Base-by-base conservation (phyloP, 2,329 filamentous ascomycete genomes). In the Fusarium odoratissimum region DNA sequence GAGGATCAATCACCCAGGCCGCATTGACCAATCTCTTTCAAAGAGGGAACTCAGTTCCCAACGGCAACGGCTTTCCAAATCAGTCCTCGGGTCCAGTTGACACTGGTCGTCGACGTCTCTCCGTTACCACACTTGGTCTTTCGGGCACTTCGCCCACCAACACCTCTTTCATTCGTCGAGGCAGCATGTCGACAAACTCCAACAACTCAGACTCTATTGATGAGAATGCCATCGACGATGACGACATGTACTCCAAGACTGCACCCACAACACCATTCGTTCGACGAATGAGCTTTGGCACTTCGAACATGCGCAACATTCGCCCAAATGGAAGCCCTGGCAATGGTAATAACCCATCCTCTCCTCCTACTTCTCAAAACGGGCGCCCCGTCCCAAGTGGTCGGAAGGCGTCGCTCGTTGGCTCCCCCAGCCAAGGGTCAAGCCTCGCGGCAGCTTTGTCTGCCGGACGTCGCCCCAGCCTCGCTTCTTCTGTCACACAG, bases 231-330 rank as follows among this genome's bases (percentile, higher is more conserved):
- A 88, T 92, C 68, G 91, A 94, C 70, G 93, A 95, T 67, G 89
- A 91, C 45, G 89, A 91, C 28, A 83, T 85, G 60, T 82, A 85
- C 42, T 81, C 84, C n/a, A 88, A 86, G 78, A 89, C 88, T 75
- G 87, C 88, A 21, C 91, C 93, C 38, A 88, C 86, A 59, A 93
- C 92, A 17, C 93, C 95, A 38, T 95, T 95, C 79, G 89, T 89
- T 67, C 92, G 95, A 75, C 92, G 95, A 66, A 91, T 97, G 86
- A 98, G 95, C 83, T 97, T 97, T 79, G 95, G 95, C 69, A 92
- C 92, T 69, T 90, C 94, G 81, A 91, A 91, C 82, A 89, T 93
- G 76, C 91, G 91, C 75, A 84, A 85, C 71, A 84, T 80, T 69
- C 82, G 85, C 60, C 83, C 84, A 40, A 86, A 86, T 77, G 86